Evolutionary conservation across 805 yeast genomes (phyloP).

Genomic region (Isabelozyma gotoi): DNA sequence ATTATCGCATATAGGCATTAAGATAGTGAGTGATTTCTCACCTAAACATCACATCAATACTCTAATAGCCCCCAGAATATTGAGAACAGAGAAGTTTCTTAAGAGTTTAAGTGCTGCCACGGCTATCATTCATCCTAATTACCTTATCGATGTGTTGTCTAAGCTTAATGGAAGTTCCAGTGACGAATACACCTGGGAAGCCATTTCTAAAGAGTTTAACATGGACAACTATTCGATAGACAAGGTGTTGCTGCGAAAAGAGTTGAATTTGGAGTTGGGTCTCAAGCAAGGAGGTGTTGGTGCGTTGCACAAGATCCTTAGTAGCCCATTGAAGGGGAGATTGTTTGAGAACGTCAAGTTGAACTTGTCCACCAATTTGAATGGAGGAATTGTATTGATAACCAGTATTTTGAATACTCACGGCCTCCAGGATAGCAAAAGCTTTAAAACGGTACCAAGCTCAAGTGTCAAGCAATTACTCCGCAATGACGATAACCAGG

Average conservation of each 20-base stretch:
- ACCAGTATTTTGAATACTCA: slow-evolving; percentile 59
- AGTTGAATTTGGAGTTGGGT: slow-evolving; percentile 32
- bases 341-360: slow-evolving; percentile 52
- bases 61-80: slow-evolving; percentile 75
- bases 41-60: slow-evolving; percentile 42
- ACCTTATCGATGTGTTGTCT: slow-evolving; percentile 45
- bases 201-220: slow-evolving; percentile 17
- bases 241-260: slow-evolving; percentile 24
- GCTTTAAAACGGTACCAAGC: slow-evolving; percentile 15
- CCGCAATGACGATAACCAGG: slow-evolving; percentile 11
- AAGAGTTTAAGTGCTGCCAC: slow-evolving; percentile 59
- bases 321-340: slow-evolving; percentile 18
- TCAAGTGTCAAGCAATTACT: slow-evolving; percentile 15
- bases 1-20: slow-evolving; percentile 57
- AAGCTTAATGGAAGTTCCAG: slow-evolving; percentile 6
- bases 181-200: slow-evolving; percentile 10
- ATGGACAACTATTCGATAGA: slow-evolving; percentile 35
- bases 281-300: slow-evolving; percentile 13
- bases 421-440: slow-evolving; percentile 40
- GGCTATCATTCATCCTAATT: slow-evolving; percentile 56
- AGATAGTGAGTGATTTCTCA: slow-evolving; percentile 44
- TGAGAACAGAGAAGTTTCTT: slow-evolving; percentile 86
- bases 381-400: slow-evolving; percentile 60
- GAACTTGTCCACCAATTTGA: slow-evolving; percentile 55
- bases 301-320: slow-evolving; percentile 10